Conservation (phyloP, 176 grass and related monocot genomes). For the Eleusine coracana region DNA sequence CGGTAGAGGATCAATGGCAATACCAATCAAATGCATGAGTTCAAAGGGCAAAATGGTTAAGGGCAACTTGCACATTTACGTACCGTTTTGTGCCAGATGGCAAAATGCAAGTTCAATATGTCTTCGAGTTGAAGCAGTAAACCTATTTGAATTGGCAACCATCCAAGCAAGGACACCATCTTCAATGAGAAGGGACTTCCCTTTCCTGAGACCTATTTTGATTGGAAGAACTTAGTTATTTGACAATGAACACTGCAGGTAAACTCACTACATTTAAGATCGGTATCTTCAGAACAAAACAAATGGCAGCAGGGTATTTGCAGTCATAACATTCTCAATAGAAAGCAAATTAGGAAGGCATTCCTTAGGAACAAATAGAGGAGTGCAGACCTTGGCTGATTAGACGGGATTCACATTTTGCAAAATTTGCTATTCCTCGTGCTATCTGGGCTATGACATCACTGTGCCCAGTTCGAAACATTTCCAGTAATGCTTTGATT, state of each 20-base stretch:
- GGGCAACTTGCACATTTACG: neutral
- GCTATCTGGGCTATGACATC: slow-evolving; percentile 96
- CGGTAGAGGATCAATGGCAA: neutral
- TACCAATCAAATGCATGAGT: neutral
- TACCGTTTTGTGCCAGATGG: slow-evolving; percentile 96
- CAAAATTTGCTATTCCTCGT: slow-evolving; percentile 94
- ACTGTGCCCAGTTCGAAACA: slow-evolving; percentile 63
- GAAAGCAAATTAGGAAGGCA: slow-evolving; percentile 21
- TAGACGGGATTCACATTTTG: slow-evolving; percentile 96
- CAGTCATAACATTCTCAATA: slow-evolving; percentile 17
- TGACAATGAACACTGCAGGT: neutral
- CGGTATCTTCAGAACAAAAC: slow-evolving; percentile 7
- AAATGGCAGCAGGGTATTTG: neutral
- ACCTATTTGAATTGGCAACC: slow-evolving; percentile 59
- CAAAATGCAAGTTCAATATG: slow-evolving; percentile 90
- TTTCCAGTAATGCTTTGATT: slow-evolving; percentile 79
- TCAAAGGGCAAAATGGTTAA: neutral
- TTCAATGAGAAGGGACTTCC: slow-evolving; percentile 86
- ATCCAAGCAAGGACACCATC: slow-evolving; percentile 79
- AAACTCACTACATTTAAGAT: slow-evolving; percentile 7
- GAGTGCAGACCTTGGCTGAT: slow-evolving; percentile 68
- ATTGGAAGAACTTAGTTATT: slow-evolving; percentile 10
- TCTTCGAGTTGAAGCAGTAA: slow-evolving; percentile 59
- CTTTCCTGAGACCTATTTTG: slow-evolving; percentile 73
- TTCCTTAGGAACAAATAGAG: neutral